Percentiles rank a stretch among this genome's conserved stretches.
phyloP scores from a whole-genome alignment of 208 protist genomes.

The Acanthamoeba polyphaga region DNA sequence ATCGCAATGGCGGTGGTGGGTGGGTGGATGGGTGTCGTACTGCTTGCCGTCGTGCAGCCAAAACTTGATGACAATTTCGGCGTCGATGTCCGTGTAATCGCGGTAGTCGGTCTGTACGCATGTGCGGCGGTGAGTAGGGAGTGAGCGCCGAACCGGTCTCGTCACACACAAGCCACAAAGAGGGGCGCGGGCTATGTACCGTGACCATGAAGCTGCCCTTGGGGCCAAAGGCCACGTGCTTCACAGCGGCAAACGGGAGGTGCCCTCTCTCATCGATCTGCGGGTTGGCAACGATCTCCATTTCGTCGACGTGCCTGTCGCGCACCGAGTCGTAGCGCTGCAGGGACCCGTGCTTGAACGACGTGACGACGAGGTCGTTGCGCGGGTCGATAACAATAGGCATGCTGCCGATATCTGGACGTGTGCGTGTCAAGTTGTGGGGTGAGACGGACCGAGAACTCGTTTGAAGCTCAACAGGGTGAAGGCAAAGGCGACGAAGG shows the following conservation, averaged over 20 bases:
- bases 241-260: neutral
- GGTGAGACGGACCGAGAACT: too few relatives aligned
- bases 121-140: neutral
- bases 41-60: constrained; percentile 7
- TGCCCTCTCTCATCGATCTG: neutral
- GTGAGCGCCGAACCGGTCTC: too few relatives aligned
- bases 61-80: constrained; percentile 5
- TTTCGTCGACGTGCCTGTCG: neutral
- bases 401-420: neutral
- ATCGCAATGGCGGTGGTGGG: neutral
- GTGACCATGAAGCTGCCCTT: constrained; percentile 62
- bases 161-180: neutral
- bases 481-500: neutral
- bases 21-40: neutral
- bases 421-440: too few relatives aligned
- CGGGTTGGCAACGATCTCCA: neutral
- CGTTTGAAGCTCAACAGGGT: neutral
- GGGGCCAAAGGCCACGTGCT: neutral
- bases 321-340: constrained; percentile 18
- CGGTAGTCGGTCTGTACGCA: neutral
- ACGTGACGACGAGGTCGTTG: constrained; percentile 9
- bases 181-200: neutral
- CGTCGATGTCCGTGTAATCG: neutral
- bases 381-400: constrained; percentile 8
- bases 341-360: neutral